Conservation (phyloP, 192 early-diverging fungal genomes). For the Spinellus fusiger region DNA sequence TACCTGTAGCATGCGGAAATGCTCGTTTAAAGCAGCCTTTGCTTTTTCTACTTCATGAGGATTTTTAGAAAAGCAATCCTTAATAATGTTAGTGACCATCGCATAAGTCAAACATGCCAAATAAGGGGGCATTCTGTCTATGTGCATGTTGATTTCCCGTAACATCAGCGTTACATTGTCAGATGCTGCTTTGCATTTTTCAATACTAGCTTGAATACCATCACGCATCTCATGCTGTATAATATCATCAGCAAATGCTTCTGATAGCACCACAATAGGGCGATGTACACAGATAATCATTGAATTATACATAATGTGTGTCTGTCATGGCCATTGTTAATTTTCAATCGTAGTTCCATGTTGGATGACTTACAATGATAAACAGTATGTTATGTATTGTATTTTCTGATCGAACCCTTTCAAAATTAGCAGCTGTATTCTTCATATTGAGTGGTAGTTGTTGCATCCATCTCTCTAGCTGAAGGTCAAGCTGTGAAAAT, state of each 20-base stretch:
- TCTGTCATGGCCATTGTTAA: not conserved
- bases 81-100: conserved; percentile 42
- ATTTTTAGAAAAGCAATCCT: conserved; percentile 37
- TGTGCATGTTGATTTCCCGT: conserved; percentile 21
- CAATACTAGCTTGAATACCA: conserved; percentile 32
- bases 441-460: conserved; percentile 26
- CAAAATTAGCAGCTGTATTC: conserved; percentile 31
- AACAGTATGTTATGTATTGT: conserved; percentile 13
- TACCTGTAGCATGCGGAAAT: conserved; percentile 36
- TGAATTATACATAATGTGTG: conserved; percentile 42
- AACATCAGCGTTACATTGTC: conserved; percentile 37
- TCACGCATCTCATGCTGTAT: conserved; percentile 14
- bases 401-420: conserved; percentile 16
- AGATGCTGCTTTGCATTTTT: conserved; percentile 33
- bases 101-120: conserved; percentile 41
- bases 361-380: not conserved
- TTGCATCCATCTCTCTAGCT: conserved; percentile 30
- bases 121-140: conserved; percentile 34
- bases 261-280: conserved; percentile 28
- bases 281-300: conserved; percentile 40
- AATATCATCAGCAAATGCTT: conserved; percentile 18
- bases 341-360: too few species aligned
- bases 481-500: conserved; percentile 35
- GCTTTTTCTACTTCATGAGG: conserved; percentile 32
- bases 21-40: conserved; percentile 28